A percentile compares a stretch with the other conserved stretches of the same genome.
phyloP scores from a whole-genome alignment of 495 filamentous ascomycete species.

The Penicillium turbatum region DNA sequence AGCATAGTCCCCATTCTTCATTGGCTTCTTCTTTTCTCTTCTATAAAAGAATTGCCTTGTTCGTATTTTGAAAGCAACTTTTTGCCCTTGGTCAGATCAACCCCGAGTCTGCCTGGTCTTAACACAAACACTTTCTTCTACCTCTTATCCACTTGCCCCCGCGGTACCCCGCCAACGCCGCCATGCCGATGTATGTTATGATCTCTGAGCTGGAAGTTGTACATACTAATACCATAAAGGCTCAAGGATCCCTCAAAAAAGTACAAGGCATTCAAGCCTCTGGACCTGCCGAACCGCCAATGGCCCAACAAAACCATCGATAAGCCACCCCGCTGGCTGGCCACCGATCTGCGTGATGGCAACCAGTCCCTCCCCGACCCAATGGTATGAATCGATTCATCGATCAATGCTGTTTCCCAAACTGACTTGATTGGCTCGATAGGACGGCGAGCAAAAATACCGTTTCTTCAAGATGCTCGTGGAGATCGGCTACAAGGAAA shows the following conservation, averaged over 20 bases:
- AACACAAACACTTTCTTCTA: background rate
- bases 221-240: constrained; percentile 45
- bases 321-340: constrained; percentile 79
- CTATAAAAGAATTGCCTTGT: constrained; percentile 12
- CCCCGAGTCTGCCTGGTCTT: constrained; percentile 4
- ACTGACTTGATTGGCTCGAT: background rate
- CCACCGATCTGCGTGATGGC: constrained; percentile 81
- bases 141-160: constrained; percentile 24
- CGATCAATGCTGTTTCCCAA: background rate
- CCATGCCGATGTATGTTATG: constrained; percentile 39
- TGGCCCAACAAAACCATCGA: constrained; percentile 79
- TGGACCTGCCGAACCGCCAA: constrained; percentile 80
- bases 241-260: constrained; percentile 93
- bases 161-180: constrained; percentile 31
- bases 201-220: background rate
- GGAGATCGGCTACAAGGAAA: constrained; percentile 94
- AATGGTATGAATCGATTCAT: constrained; percentile 56
- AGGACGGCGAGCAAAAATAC: constrained; percentile 94
- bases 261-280: constrained; percentile 74
- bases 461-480: constrained; percentile 92
- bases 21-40: constrained; percentile 14
- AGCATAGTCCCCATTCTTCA: constrained; percentile 20
- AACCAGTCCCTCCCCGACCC: constrained; percentile 86
- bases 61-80: background rate
- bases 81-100: background rate